These are phyloP conservation scores for Penicillium parvum DNA, from an alignment of 495 filamentous ascomycete genomes.

Conservation along the genomic window DNA sequence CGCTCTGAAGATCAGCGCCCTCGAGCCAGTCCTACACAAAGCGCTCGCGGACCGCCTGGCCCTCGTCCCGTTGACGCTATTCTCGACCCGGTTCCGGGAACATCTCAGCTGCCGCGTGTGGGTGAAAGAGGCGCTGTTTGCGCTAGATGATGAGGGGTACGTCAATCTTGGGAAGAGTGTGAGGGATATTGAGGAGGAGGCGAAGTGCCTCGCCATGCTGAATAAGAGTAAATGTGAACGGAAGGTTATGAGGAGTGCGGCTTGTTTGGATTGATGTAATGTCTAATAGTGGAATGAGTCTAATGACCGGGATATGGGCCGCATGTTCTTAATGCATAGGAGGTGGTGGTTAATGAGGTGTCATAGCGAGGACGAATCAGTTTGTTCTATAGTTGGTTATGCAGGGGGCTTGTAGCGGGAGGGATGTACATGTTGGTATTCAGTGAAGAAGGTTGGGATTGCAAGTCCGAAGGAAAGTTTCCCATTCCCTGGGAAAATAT, in stretches of 20 bases:
- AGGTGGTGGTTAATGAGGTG: not conserved
- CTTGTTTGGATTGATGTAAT: not conserved
- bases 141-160: constrained; percentile 26
- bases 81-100: constrained; percentile 21
- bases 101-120: constrained; percentile 21
- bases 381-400: constrained; percentile 9
- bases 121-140: constrained; percentile 25
- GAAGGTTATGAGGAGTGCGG: not conserved
- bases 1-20: constrained; percentile 17
- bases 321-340: not conserved
- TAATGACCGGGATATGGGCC: not conserved
- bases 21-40: constrained; percentile 19
- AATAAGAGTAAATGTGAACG: constrained; percentile 12
- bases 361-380: not conserved
- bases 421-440: constrained; percentile 12
- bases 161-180: constrained; percentile 12
- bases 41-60: constrained; percentile 14
- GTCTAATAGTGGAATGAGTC: not conserved
- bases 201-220: constrained; percentile 11
- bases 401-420: constrained; percentile 6
- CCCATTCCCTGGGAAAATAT: not conserved
- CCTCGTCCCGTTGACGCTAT: constrained; percentile 10
- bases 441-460: not conserved
- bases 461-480: not conserved
- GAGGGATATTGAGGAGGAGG: constrained; percentile 20